Evolutionary conservation across 2,329 filamentous ascomycete genomes (phyloP).

Genomic region (Pseudogymnoascus sp.): DNA sequence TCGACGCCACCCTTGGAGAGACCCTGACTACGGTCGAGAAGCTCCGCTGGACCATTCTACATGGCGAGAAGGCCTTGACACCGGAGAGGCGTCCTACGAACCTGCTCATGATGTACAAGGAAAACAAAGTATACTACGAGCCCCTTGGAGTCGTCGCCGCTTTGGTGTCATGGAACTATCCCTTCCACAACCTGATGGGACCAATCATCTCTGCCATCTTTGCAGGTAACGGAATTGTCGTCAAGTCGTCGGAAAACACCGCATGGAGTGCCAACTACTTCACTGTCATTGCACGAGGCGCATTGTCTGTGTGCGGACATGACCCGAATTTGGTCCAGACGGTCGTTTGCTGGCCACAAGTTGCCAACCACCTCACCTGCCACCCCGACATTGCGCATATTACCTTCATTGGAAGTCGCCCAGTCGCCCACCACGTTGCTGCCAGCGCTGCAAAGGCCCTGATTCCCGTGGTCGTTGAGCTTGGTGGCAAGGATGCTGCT

Average conservation of each 20-base stretch:
- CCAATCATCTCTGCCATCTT: slow-evolving; percentile 88
- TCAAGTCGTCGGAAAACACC: slow-evolving; percentile 93
- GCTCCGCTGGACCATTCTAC: slow-evolving; percentile 83
- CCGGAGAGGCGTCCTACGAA: slow-evolving; percentile 74
- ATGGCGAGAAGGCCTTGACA: slow-evolving; percentile 73
- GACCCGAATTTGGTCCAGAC: slow-evolving; percentile 74
- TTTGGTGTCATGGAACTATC: slow-evolving; percentile 94
- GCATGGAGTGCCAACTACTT: slow-evolving; percentile 89
- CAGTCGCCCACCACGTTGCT: slow-evolving; percentile 81
- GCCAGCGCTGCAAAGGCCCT: slow-evolving; percentile 75
- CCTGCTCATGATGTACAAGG: slow-evolving; percentile 91
- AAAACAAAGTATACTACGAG: slow-evolving; percentile 82
- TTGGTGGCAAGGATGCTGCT: slow-evolving; percentile 91
- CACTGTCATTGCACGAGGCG: slow-evolving; percentile 64
- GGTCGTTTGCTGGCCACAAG: slow-evolving; percentile 78
- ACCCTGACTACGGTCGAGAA: slow-evolving; percentile 92
- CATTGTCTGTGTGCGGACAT: slow-evolving; percentile 74
- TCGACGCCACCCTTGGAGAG: slow-evolving; percentile 90
- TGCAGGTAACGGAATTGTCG: slow-evolving; percentile 80
- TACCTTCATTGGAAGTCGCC: slow-evolving; percentile 89
- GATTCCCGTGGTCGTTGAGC: slow-evolving; percentile 82
- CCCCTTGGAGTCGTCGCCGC: slow-evolving; percentile 88
- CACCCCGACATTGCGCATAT: slow-evolving; percentile 79
- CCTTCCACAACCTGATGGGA: slow-evolving; percentile 89
- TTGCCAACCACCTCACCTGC: slow-evolving; percentile 72